phyloP scores from a whole-genome alignment of 2,329 filamentous ascomycete genomes.

The Xenosphaeropsis pyriputrescens region DNA sequence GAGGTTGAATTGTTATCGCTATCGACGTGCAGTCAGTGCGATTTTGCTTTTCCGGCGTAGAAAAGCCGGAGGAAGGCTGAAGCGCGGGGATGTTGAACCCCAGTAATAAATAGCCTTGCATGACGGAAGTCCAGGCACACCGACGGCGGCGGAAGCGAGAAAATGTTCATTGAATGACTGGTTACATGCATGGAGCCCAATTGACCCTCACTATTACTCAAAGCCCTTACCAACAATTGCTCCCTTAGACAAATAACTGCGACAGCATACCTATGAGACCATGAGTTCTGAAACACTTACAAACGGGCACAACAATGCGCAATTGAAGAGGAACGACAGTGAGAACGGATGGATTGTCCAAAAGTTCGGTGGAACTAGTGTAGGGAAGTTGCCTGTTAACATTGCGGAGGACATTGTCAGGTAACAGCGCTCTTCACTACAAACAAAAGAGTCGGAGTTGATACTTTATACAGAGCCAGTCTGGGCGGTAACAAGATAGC shows the following conservation, averaged over 20 bases:
- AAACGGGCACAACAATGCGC: slow-evolving; percentile 7
- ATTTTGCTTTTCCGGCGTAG: too few relatives aligned
- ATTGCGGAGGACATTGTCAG: slow-evolving; percentile 59
- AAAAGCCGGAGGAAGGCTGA: too few relatives aligned
- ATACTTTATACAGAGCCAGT: slow-evolving; percentile 30
- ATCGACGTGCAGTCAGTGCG: too few relatives aligned
- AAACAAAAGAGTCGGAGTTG: not conserved
- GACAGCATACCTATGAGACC: slow-evolving; percentile 3
- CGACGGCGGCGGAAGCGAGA: too few relatives aligned
- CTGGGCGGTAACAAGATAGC: slow-evolving; percentile 62
- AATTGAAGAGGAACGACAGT: slow-evolving; percentile 16
- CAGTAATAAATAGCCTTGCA: too few relatives aligned
- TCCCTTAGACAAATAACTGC: not conserved
- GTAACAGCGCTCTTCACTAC: slow-evolving; percentile 21
- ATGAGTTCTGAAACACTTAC: slow-evolving; percentile 8
- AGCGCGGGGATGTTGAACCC: too few relatives aligned
- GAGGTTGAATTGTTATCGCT: too few relatives aligned
- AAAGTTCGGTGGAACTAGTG: slow-evolving; percentile 90
- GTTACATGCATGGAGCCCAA: too few relatives aligned
- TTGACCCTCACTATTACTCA: too few relatives aligned
- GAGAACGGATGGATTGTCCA: slow-evolving; percentile 62
- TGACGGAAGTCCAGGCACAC: too few relatives aligned
- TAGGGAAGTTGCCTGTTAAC: slow-evolving; percentile 80
- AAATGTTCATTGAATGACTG: too few relatives aligned
- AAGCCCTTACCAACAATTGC: too few relatives aligned